Percentiles rank a stretch among this genome's conserved stretches.
These are phyloP conservation scores for Crotalaria pallida DNA, from an alignment of 306 rosid species.

Conservation along the genomic window DNA sequence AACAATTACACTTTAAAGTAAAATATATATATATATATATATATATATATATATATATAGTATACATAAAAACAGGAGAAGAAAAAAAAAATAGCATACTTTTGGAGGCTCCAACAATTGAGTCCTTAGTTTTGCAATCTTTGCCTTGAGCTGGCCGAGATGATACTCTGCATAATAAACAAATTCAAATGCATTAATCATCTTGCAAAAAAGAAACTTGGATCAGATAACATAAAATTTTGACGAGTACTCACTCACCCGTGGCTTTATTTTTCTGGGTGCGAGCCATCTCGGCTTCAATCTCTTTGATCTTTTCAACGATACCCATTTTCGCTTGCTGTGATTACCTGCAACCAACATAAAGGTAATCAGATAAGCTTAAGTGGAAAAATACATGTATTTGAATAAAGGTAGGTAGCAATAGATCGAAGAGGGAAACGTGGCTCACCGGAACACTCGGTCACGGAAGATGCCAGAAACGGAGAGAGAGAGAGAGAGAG, in stretches of 20 bases:
- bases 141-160: conserved; percentile 99
- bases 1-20: too few species aligned
- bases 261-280: conserved; percentile 99
- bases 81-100: conserved; percentile 27
- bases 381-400: not conserved
- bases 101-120: conserved; percentile 98
- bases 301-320: conserved; percentile 90
- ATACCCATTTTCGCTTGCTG: conserved; percentile 67
- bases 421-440: not conserved
- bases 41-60: not conserved
- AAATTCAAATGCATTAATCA: not conserved
- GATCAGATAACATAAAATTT: not conserved
- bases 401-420: too few species aligned
- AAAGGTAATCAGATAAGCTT: not conserved
- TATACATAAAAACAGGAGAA: not conserved
- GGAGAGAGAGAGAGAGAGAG: not conserved
- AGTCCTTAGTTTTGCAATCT: conserved; percentile 94
- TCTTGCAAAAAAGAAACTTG: not conserved
- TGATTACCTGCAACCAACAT: conserved; percentile 32
- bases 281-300: conserved; percentile 99
- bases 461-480: conserved; percentile 23
- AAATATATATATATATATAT: too few species aligned
- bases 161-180: conserved; percentile 67
- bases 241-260: conserved; percentile 23
- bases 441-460: conserved; percentile 32